Evolutionary conservation across 805 yeast genomes (phyloP).

Genomic region (Starmerella kuoi): DNA sequence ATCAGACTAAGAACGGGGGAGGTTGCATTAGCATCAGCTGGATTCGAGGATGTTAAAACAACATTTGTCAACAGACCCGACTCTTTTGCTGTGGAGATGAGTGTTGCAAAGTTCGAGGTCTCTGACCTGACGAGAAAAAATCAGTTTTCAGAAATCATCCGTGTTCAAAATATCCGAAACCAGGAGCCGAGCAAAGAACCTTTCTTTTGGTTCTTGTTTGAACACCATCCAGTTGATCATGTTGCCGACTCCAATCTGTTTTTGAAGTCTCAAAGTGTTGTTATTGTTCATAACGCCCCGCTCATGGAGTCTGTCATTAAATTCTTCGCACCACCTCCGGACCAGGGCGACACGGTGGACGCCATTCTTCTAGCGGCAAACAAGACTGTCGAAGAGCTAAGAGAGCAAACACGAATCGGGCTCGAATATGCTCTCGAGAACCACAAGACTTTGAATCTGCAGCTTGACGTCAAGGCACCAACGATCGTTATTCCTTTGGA

Average conservation of each 20-base stretch:
- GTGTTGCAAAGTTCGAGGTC: constrained; percentile 67
- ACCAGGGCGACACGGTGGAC: constrained; percentile 76
- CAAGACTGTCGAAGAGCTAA: constrained; percentile 80
- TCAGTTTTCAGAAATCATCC: constrained; percentile 42
- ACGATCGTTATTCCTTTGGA: constrained; percentile 75
- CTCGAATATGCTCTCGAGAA: constrained; percentile 87
- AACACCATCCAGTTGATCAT: constrained; percentile 72
- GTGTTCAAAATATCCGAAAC: constrained; percentile 8
- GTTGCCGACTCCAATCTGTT: constrained; percentile 68
- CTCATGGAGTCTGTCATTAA: constrained; percentile 61
- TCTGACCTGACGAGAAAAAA: constrained; percentile 77
- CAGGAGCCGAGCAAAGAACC: constrained; percentile 8
- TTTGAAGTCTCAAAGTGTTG: constrained; percentile 72
- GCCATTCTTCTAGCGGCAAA: constrained; percentile 91
- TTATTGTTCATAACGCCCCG: constrained; percentile 76
- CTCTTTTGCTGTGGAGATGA: constrained; percentile 59
- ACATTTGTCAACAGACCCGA: constrained; percentile 66
- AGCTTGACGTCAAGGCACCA: constrained; percentile 89
- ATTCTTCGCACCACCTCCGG: constrained; percentile 79
- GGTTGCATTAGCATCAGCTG: constrained; percentile 55
- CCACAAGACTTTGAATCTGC: constrained; percentile 77
- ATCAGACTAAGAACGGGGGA: constrained; percentile 40
- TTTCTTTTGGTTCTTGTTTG: constrained; percentile 71
- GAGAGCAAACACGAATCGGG: constrained; percentile 82
- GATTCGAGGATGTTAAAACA: constrained; percentile 70